Base-by-base conservation (phyloP, 2,329 filamentous ascomycete genomes). In the Exophiala spinifera region DNA sequence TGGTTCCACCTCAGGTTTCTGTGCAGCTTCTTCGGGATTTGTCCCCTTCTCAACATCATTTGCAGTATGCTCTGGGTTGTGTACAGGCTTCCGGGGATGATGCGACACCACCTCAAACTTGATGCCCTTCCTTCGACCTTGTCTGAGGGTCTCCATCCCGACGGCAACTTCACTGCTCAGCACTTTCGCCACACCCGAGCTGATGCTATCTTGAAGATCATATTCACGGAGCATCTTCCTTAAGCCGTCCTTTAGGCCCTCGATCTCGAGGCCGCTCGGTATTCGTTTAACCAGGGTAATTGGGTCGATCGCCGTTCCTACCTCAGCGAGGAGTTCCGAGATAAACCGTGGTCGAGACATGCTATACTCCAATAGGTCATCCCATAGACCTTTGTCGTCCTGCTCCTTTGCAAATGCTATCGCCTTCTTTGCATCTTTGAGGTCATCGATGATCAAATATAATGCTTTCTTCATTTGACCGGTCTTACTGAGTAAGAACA, bases 261-360 rank as follows among this genome's bases (percentile, higher is more conserved):
- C 87, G 11, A 99, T 95, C 67, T 96, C 90, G 0, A 99, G 78
- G 0, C 94, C 91, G 66, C 95, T 90, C 0, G 94, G 94, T 23
- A 99, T 99, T 4, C 91, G 84, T 13, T 88, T 81, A 4, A 99
- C 89, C 3, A 99, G 82, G 14, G 87, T 88, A 59, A 97, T 92
- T 0, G 94, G 94, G 65, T 97, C 86, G 65, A 99, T 94, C 1
- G 90, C 84, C 1, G 91, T 97, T 33, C 94, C 94, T 1, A 96
- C 92, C 73, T 97, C 90, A 65, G 96, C 90, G 0, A 99, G 82
- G 3, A 99, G 76, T 0, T 89, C 91, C 11, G 89, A 86, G 62
- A 99, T 97, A 73, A 99, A 99, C 37, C 84, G 84, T 1, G 94
- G 94, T 67, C 96, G 96, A 73, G 96, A 91, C 94, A 99, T 97